These are phyloP conservation scores for Trematosphaeria pertusa DNA, from an alignment of 2,329 filamentous ascomycete genomes.

Conservation along the genomic window DNA sequence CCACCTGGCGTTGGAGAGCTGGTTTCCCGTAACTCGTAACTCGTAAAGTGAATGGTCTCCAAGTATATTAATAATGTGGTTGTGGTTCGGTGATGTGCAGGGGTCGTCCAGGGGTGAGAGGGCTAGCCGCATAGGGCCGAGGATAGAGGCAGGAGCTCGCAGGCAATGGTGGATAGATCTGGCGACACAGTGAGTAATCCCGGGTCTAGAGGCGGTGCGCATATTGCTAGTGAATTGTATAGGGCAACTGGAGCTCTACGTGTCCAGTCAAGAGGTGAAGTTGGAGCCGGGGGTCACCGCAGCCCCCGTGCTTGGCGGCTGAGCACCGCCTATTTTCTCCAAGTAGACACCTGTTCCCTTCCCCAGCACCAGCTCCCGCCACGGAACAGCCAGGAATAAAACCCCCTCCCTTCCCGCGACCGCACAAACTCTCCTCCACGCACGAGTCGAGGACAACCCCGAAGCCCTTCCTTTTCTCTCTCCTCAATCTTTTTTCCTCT, in stretches of 20 bases:
- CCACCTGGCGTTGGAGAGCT: conserved; percentile 7
- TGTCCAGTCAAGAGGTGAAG: conserved; percentile 1
- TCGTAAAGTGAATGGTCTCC: not conserved
- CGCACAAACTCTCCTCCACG: conserved; percentile 22
- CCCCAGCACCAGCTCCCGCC: conserved; percentile 34
- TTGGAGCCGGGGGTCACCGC: no score
- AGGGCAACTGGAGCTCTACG: not conserved
- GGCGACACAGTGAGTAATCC: no score
- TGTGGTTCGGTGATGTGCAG: conserved; percentile 8
- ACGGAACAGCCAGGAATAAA: conserved; percentile 19
- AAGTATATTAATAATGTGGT: conserved; percentile 12
- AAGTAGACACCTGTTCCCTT: conserved; percentile 28
- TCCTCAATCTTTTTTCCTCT: conserved; percentile 2
- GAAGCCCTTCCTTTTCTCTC: conserved; percentile 8
- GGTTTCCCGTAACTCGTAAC: conserved; percentile 1
- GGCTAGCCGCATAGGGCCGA: not conserved
- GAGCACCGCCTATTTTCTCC: no score
- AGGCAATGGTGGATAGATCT: no score
- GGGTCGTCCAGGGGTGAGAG: not conserved
- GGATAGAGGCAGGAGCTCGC: no score
- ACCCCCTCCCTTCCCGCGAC: conserved; percentile 15
- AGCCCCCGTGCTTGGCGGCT: no score
- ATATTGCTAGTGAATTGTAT: not conserved
- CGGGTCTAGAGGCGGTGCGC: not conserved
- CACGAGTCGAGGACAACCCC: conserved; percentile 23